Percentiles rank a stretch among this genome's conserved stretches.
Conservation (phyloP, 2,329 filamentous ascomycete genomes). For the Albophoma yamanashiensis region DNA sequence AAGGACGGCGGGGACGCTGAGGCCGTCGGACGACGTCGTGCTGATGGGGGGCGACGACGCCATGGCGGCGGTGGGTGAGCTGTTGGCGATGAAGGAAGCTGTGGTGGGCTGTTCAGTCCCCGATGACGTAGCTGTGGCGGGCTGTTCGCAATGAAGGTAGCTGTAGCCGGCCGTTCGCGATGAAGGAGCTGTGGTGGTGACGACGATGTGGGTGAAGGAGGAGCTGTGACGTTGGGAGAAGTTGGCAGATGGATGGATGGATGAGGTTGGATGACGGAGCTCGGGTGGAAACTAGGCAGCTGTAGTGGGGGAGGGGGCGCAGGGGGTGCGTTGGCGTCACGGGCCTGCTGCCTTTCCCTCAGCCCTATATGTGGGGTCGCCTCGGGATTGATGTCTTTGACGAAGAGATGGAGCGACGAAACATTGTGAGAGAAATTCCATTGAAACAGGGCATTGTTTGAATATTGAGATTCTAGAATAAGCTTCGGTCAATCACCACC, state of each 20-base stretch:
- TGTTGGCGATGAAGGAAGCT: background rate
- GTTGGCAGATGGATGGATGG: no score
- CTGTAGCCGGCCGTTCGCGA: background rate
- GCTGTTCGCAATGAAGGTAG: no score
- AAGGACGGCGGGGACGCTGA: conserved; percentile 28
- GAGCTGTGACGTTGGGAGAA: no score
- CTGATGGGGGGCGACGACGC: conserved; percentile 12
- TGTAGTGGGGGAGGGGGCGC: background rate
- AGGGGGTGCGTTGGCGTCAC: background rate
- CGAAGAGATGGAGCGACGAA: no score
- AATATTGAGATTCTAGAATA: no score
- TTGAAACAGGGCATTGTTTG: no score
- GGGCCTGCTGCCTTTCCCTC: conserved; percentile 11
- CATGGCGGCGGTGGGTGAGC: conserved; percentile 7
- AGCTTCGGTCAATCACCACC: no score
- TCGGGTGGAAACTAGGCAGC: background rate
- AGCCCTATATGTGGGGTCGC: conserved; percentile 16
- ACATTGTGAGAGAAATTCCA: no score
- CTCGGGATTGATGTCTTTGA: background rate
- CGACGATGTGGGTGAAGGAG: background rate
- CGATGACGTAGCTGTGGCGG: no score
- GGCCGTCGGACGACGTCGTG: conserved; percentile 5
- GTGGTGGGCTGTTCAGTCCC: background rate
- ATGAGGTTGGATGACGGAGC: background rate
- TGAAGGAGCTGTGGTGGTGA: background rate